Evolutionary conservation across 192 early-diverging fungal genomes (phyloP).

Genomic region (Thoreauomyces humboldtii): DNA sequence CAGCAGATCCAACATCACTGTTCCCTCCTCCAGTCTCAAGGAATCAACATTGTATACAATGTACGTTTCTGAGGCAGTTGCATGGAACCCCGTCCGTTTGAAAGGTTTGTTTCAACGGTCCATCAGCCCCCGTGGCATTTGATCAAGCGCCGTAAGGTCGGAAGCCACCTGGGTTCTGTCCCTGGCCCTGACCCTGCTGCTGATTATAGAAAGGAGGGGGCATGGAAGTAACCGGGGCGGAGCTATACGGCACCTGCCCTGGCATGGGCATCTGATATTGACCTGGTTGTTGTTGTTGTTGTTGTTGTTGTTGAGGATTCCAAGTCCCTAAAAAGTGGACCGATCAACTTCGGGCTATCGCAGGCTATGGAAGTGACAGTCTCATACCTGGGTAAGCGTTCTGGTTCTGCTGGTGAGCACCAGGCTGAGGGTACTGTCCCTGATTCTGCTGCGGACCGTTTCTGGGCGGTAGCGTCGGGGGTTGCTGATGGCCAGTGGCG

Average conservation of each 20-base stretch:
- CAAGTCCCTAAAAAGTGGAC: not conserved
- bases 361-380: not conserved
- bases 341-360: not conserved
- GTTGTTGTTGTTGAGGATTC: constrained; percentile 6
- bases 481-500: constrained; percentile 1
- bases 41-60: no score
- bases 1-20: no score
- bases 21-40: no score
- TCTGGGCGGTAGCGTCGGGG: not conserved
- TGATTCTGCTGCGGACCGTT: not conserved
- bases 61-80: no score
- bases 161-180: no score
- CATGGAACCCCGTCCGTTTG: no score
- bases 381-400: constrained; percentile 1
- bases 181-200: no score
- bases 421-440: not conserved
- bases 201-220: no score
- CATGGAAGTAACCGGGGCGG: constrained; percentile 1
- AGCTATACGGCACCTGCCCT: not conserved
- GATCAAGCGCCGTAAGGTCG: no score
- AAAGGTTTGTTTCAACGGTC: no score
- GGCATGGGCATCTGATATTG: not conserved
- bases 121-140: no score
- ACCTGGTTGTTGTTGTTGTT: not conserved
- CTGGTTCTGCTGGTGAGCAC: not conserved